phyloP scores from a whole-genome alignment of 78 protist genomes.

The Dictyostelium firmibasis region DNA sequence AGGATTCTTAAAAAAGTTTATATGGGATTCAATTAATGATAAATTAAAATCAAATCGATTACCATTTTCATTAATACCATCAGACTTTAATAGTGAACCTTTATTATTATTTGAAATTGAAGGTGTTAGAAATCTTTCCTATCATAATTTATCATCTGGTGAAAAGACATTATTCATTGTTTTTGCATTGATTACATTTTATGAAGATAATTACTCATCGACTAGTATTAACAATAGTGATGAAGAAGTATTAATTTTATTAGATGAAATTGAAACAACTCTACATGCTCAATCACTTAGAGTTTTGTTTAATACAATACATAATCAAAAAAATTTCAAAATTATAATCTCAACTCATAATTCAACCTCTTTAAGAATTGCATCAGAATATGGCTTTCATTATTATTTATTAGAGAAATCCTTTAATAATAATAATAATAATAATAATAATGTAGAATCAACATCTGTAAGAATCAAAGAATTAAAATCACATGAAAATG shows the following conservation, averaged over 20 bases:
- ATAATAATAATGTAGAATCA: background rate
- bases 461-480: background rate
- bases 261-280: background rate
- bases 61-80: background rate
- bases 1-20: background rate
- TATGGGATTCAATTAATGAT: background rate
- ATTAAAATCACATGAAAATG: background rate
- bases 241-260: background rate
- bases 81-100: background rate
- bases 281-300: background rate
- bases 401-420: background rate
- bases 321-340: background rate
- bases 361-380: background rate
- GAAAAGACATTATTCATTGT: background rate
- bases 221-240: background rate
- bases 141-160: background rate
- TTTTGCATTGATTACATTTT: background rate
- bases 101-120: background rate
- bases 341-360: background rate
- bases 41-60: background rate
- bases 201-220: background rate
- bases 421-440: too few species aligned
- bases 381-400: background rate
- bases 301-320: background rate
- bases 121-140: background rate